Percentiles rank a stretch among this genome's conserved stretches.
Evolutionary conservation across 768 basidiomycete genomes (phyloP).

Genomic region (Auriscalpium vulgare): DNA sequence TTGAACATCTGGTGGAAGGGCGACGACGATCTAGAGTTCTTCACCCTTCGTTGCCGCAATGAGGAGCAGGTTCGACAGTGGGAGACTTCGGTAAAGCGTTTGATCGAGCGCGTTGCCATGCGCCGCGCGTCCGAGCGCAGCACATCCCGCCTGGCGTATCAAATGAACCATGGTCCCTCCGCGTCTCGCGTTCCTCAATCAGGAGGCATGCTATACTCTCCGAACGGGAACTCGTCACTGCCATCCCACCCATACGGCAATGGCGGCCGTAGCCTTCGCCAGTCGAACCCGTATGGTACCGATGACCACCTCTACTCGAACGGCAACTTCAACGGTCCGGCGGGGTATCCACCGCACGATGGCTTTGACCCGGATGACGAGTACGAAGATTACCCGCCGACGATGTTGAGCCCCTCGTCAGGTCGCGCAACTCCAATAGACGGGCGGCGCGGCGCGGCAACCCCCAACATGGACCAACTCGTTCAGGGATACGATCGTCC

Average conservation of each 20-base stretch:
- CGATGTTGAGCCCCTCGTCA: constrained; percentile 36
- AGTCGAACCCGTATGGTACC: constrained; percentile 6
- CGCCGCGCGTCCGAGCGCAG: constrained; percentile 63
- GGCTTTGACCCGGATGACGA: constrained; percentile 75
- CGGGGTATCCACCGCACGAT: constrained; percentile 53
- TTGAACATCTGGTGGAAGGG: constrained; percentile 93
- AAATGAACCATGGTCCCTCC: constrained; percentile 35
- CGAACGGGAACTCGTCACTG: constrained; percentile 21
- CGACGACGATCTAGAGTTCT: constrained; percentile 88
- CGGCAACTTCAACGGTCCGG: constrained; percentile 35
- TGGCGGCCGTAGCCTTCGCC: constrained; percentile 14
- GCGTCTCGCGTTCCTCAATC: constrained; percentile 24
- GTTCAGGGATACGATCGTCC: constrained; percentile 10
- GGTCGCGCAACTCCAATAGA: constrained; percentile 73
- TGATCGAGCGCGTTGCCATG: constrained; percentile 72
- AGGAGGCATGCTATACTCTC: background rate
- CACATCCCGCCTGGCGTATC: constrained; percentile 40
- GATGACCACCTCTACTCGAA: constrained; percentile 12
- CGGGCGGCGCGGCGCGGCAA: constrained; percentile 34
- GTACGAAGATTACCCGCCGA: constrained; percentile 64
- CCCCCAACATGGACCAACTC: constrained; percentile 9
- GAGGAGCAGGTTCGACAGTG: constrained; percentile 92
- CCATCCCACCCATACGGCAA: constrained; percentile 17
- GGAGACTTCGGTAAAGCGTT: constrained; percentile 82
- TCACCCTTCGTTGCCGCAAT: constrained; percentile 86